Percentiles rank a stretch among this genome's conserved stretches.
phyloP scores from a whole-genome alignment of 345 rosid genomes.

The Arabis alpina region DNA sequence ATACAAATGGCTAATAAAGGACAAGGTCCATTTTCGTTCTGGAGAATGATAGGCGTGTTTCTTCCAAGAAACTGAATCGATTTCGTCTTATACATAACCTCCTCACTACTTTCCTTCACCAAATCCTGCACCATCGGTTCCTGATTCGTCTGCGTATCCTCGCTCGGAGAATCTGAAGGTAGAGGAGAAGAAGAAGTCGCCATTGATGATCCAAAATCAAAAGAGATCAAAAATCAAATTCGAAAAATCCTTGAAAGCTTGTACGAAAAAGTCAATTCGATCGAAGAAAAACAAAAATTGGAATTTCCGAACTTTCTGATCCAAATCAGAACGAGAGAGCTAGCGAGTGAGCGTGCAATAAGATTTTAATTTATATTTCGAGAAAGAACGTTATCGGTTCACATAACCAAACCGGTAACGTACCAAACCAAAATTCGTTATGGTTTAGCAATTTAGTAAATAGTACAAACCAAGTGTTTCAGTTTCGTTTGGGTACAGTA shows the following conservation, averaged over 20 bases:
- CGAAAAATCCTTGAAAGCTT: not conserved
- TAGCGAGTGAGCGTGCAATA: constrained; percentile 25
- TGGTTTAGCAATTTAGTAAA: too few relatives aligned
- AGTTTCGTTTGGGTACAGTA: not conserved
- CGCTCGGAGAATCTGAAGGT: constrained; percentile 37
- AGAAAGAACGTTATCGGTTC: constrained; percentile 18
- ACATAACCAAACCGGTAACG: constrained; percentile 31
- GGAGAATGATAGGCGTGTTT: constrained; percentile 85
- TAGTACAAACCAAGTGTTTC: not conserved
- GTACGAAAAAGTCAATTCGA: constrained; percentile 27
- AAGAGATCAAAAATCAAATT: constrained; percentile 13
- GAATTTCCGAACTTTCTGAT: constrained; percentile 34
- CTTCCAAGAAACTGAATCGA: constrained; percentile 84
- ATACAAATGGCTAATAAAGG: constrained; percentile 97
- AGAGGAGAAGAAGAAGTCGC: constrained; percentile 40
- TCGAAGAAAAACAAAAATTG: constrained; percentile 19
- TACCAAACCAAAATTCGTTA: constrained; percentile 9
- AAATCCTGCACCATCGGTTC: constrained; percentile 39
- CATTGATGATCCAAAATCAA: constrained; percentile 33
- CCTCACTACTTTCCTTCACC: constrained; percentile 45
- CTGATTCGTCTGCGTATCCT: constrained; percentile 43
- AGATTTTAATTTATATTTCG: constrained; percentile 33
- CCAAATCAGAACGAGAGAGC: constrained; percentile 33
- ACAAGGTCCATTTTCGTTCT: constrained; percentile 98
- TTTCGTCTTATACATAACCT: constrained; percentile 75